Conservation (phyloP, 768 basidiomycete genomes). For the Polyporus arcularius region DNA sequence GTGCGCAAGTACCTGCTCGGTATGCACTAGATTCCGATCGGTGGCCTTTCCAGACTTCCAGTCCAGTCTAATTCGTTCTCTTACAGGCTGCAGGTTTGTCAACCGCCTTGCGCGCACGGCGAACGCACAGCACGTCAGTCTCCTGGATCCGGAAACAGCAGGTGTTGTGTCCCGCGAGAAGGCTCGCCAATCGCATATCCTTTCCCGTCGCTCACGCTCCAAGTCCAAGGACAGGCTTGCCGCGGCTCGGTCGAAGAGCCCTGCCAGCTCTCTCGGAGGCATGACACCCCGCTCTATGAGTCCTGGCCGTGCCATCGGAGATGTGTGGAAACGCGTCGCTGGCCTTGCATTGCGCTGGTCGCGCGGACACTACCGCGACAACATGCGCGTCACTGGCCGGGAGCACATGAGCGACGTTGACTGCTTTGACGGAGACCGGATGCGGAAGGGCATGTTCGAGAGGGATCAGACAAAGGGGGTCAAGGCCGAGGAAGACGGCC, state of each 20-base stretch:
- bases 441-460: constrained; percentile 20
- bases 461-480: constrained; percentile 9
- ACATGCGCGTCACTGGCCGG: constrained; percentile 57
- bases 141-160: constrained; percentile 47
- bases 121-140: constrained; percentile 29
- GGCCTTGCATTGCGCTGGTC: constrained; percentile 46
- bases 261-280: not conserved
- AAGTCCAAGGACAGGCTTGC: constrained; percentile 13
- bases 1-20: constrained; percentile 86
- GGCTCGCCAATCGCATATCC: constrained; percentile 31
- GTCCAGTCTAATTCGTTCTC: not conserved
- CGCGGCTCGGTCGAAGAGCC: constrained; percentile 6
- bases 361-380: constrained; percentile 54
- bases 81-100: constrained; percentile 71
- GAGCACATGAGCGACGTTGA: constrained; percentile 85
- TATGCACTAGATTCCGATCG: constrained; percentile 27
- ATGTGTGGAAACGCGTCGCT: constrained; percentile 52
- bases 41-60: not conserved
- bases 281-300: constrained; percentile 13
- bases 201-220: constrained; percentile 16
- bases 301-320: constrained; percentile 31
- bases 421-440: constrained; percentile 58
- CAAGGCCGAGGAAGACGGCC: constrained; percentile 7
- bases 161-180: constrained; percentile 50
- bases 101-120: constrained; percentile 56